A percentile compares a stretch with the other conserved stretches of the same genome.
Evolutionary conservation across 768 basidiomycete species (phyloP).

Genomic region (Termitomyces sp.): DNA sequence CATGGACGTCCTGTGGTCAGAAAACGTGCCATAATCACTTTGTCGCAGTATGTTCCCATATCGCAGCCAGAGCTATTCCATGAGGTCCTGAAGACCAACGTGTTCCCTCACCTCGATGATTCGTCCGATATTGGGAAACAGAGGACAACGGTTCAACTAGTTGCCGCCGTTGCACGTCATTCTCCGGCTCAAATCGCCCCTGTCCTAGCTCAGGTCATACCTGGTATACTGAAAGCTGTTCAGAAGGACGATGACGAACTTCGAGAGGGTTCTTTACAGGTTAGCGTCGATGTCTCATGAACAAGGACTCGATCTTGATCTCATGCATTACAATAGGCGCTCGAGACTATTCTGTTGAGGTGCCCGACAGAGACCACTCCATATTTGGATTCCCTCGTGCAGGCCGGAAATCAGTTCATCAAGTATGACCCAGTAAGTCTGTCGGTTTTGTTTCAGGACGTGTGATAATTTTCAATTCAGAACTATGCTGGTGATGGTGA

Average conservation of each 20-base stretch:
- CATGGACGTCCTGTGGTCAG: slow-evolving; percentile 81
- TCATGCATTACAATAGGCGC: slow-evolving; percentile 41
- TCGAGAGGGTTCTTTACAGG: slow-evolving; percentile 77
- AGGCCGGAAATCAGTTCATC: slow-evolving; percentile 71
- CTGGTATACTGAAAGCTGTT: slow-evolving; percentile 64
- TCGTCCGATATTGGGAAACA: slow-evolving; percentile 61
- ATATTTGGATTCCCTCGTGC: slow-evolving; percentile 64
- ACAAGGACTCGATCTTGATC: background rate
- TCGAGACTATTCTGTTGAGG: slow-evolving; percentile 80
- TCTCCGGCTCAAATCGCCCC: slow-evolving; percentile 64
- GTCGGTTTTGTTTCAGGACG: background rate
- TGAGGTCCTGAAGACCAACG: slow-evolving; percentile 50
- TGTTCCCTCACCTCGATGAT: slow-evolving; percentile 54
- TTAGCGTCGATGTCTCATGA: slow-evolving; percentile 17
- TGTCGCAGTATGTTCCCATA: slow-evolving; percentile 79
- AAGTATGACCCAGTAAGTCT: slow-evolving; percentile 83
- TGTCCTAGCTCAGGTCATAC: slow-evolving; percentile 57
- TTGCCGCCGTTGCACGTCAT: slow-evolving; percentile 75
- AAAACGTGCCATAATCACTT: slow-evolving; percentile 85
- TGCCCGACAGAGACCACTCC: slow-evolving; percentile 80
- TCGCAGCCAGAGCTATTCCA: slow-evolving; percentile 60
- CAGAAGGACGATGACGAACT: slow-evolving; percentile 80
- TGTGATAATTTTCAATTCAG: slow-evolving; percentile 19
- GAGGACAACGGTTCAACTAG: slow-evolving; percentile 71
- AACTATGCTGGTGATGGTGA: slow-evolving; percentile 50